Evolutionary conservation across 2,329 filamentous ascomycete species (phyloP).

Genomic region (Ophiostoma sp.): DNA sequence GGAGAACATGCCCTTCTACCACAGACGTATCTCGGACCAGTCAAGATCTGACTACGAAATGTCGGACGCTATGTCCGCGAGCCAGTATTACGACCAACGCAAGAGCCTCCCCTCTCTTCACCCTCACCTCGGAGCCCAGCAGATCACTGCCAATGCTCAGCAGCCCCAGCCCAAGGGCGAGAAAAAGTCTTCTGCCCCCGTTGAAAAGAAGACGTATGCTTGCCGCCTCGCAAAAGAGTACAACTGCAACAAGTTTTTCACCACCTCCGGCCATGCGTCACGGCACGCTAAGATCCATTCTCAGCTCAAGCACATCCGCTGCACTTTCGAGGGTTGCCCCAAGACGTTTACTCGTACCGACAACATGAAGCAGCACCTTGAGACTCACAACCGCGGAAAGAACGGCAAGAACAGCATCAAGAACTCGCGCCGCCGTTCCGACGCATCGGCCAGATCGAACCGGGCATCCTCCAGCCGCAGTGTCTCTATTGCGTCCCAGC

Average conservation of each 20-base stretch:
- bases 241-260: slow-evolving; percentile 73
- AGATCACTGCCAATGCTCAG: background rate
- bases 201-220: slow-evolving; percentile 59
- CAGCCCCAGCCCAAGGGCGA: background rate
- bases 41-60: background rate
- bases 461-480: background rate
- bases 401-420: slow-evolving; percentile 33
- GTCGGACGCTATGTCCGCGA: background rate
- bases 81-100: background rate
- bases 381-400: slow-evolving; percentile 55
- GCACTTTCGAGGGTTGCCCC: slow-evolving; percentile 63
- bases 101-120: background rate
- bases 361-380: slow-evolving; percentile 82
- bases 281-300: slow-evolving; percentile 81
- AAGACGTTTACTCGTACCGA: slow-evolving; percentile 78
- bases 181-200: too few species aligned
- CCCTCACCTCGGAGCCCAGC: background rate
- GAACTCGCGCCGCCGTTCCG: background rate
- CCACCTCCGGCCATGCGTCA: slow-evolving; percentile 78
- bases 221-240: slow-evolving; percentile 67
- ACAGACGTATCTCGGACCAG: slow-evolving; percentile 31
- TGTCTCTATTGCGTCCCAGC: background rate
- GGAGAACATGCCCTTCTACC: slow-evolving; percentile 21
- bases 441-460: background rate
- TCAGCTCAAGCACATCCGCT: slow-evolving; percentile 69